Evolutionary conservation across 1,284 basidiomycete species (phyloP).

Genomic region (Cryptococcus hybrid): DNA sequence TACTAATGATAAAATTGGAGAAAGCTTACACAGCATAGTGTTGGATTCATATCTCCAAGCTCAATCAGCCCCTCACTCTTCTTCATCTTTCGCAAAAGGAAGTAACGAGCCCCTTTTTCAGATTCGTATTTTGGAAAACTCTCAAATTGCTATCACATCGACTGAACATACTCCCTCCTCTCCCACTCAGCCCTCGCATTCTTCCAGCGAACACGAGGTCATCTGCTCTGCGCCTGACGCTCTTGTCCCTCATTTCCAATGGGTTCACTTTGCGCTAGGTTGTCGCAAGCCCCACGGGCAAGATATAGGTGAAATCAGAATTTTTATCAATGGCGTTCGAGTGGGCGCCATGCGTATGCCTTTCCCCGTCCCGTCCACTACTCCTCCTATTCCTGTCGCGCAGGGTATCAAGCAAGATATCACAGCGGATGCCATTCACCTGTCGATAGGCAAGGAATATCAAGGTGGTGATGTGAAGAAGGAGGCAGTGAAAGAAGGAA

Average conservation of each 20-base stretch:
- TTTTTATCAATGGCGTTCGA: conserved; percentile 41
- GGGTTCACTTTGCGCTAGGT: conserved; percentile 46
- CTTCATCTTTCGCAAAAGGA: conserved; percentile 37
- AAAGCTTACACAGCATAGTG: conserved; percentile 12
- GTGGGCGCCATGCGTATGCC: conserved; percentile 39
- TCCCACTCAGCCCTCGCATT: conserved; percentile 8
- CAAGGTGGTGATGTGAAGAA: conserved; percentile 6
- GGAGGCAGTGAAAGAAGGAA: not conserved
- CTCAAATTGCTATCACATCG: conserved; percentile 43
- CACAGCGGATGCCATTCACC: conserved; percentile 21
- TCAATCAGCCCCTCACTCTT: conserved; percentile 42
- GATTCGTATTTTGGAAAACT: conserved; percentile 46
- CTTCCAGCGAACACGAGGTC: conserved; percentile 23
- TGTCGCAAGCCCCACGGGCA: conserved; percentile 30
- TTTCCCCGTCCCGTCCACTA: conserved; percentile 25
- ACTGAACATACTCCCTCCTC: conserved; percentile 10
- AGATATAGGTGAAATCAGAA: conserved; percentile 32
- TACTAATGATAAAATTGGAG: not conserved
- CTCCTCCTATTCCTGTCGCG: conserved; percentile 11
- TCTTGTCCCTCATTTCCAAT: conserved; percentile 45
- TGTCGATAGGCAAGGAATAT: conserved; percentile 21
- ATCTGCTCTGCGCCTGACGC: conserved; percentile 44
- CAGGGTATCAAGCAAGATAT: conserved; percentile 5
- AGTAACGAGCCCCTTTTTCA: conserved; percentile 34
- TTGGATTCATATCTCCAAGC: conserved; percentile 44